These are phyloP conservation scores for Beauveria asiatica DNA, from an alignment of 2,329 filamentous ascomycete genomes.

Conservation along the genomic window DNA sequence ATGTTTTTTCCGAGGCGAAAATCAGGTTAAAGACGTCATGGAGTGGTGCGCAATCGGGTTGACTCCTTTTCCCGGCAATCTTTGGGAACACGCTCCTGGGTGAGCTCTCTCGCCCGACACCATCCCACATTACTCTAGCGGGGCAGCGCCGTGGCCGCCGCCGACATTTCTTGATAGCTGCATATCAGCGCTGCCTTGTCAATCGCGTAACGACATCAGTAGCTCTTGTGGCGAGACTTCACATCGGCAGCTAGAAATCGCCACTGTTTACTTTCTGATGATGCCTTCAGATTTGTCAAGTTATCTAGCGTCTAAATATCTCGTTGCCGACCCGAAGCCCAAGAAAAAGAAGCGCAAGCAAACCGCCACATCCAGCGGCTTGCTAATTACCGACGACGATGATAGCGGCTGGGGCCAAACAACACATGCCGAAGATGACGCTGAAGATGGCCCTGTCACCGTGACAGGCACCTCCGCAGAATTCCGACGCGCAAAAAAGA, in stretches of 20 bases:
- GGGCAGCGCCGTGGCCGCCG: conserved; percentile 3
- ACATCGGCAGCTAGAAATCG: not conserved
- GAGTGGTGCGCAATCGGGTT: conserved; percentile 2
- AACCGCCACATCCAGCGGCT: conserved; percentile 37
- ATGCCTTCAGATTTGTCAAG: conserved; percentile 61
- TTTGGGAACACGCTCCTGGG: conserved; percentile 4
- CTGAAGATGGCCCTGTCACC: conserved; percentile 42
- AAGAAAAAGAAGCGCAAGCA: conserved; percentile 59
- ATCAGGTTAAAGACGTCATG: conserved; percentile 1
- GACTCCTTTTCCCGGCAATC: not conserved
- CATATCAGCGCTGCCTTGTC: not conserved
- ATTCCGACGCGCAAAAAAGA: conserved; percentile 70
- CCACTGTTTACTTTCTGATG: not conserved
- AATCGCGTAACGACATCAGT: not conserved
- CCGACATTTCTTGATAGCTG: conserved; percentile 7
- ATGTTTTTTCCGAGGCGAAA: conserved; percentile 17
- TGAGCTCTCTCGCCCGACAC: not conserved
- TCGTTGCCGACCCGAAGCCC: conserved; percentile 51
- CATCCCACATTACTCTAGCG: conserved; percentile 12
- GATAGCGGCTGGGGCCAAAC: conserved; percentile 43
- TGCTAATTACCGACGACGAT: conserved; percentile 59
- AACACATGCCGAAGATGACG: conserved; percentile 38
- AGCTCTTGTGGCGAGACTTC: not conserved
- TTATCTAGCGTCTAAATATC: conserved; percentile 88
- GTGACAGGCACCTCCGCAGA: conserved; percentile 47